Base-by-base conservation (phyloP, 441 rosid genomes). In the Adansonia madagascariensis region DNA sequence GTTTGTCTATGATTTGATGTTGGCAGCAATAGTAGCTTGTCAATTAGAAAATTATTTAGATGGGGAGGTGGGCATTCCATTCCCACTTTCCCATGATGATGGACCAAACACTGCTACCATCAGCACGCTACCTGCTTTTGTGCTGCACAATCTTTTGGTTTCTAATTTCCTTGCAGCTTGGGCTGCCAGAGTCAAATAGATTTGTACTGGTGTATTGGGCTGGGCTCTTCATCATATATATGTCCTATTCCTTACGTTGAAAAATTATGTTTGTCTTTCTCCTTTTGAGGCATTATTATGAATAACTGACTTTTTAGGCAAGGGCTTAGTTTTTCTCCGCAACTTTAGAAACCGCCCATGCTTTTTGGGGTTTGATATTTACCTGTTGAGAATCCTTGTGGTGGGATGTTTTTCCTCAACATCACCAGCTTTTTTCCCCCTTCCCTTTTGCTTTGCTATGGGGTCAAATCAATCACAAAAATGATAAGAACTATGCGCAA, bases 281-380 rank as follows among this genome's bases (percentile, higher is more conserved):
- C 41, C 44, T 74, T 74, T 60, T 61, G 75, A 39, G 56, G 75
- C 62, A 72, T 73, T 24, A 59, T 72, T 24, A 35, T 20, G 41
- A 12, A 22, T 44, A 52, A 31, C 24, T 14, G 10, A 22, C 71
- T 31, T 47, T 50, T 50, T 35, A 49, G 49, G 18, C 61, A 7
- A 66, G 6, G 18, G 39, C 50, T 9, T 55, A 18, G 12, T 65
- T 74, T 78, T n/a, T 41, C 64, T 76, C 41, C 12, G 17, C 73
- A 59, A 59, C 52, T 12, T 73, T 4, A 43, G 43, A 77, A 44
- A 24, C 55, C 65, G 17, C 31, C 70, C 52, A 49, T 71, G 62
- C 60, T 65, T 66, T 66, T 71, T 43, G 73, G 49, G 49, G 11
- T 79, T 60, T 62, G 24, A 27, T 27, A 18, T 24, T 12, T 74